Evolutionary conservation across 352 stramenopile genomes (phyloP).

Genomic region (Phytophthora pini): DNA sequence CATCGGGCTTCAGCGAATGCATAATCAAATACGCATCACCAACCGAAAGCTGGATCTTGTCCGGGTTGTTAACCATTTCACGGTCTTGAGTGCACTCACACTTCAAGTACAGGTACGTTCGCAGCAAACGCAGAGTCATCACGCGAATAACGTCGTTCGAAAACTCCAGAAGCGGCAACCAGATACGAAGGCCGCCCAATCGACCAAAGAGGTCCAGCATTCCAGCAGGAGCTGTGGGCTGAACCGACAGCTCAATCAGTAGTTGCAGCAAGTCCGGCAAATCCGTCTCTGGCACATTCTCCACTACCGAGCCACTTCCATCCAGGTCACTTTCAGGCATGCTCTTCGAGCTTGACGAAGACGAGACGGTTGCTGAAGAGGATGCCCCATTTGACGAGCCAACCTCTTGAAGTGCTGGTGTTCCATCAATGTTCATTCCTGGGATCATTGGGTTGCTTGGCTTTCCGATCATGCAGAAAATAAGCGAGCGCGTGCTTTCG

Average conservation of each 20-base stretch:
- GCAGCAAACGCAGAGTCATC: conserved; percentile 81
- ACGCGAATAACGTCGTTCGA: conserved; percentile 74
- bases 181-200: conserved; percentile 81
- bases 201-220: conserved; percentile 80
- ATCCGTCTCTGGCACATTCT: conserved; percentile 78
- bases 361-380: conserved; percentile 49
- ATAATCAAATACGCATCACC: conserved; percentile 85
- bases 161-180: conserved; percentile 82
- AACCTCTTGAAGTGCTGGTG: conserved; percentile 56
- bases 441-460: conserved; percentile 75
- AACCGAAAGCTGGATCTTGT: conserved; percentile 83
- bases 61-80: conserved; percentile 66
- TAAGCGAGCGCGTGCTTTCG: conserved; percentile 80
- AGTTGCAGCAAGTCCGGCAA: conserved; percentile 80
- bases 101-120: conserved; percentile 83
- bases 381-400: conserved; percentile 41
- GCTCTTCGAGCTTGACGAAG: conserved; percentile 51
- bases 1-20: conserved; percentile 72
- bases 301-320: conserved; percentile 61
- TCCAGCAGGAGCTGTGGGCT: conserved; percentile 70
- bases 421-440: conserved; percentile 69
- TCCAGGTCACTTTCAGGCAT: conserved; percentile 75
- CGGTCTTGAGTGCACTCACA: conserved; percentile 69
- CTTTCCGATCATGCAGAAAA: conserved; percentile 90
- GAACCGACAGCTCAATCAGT: conserved; percentile 79